phyloP scores from a whole-genome alignment of 352 stramenopile species.

The Nothophytophthora sp. region DNA sequence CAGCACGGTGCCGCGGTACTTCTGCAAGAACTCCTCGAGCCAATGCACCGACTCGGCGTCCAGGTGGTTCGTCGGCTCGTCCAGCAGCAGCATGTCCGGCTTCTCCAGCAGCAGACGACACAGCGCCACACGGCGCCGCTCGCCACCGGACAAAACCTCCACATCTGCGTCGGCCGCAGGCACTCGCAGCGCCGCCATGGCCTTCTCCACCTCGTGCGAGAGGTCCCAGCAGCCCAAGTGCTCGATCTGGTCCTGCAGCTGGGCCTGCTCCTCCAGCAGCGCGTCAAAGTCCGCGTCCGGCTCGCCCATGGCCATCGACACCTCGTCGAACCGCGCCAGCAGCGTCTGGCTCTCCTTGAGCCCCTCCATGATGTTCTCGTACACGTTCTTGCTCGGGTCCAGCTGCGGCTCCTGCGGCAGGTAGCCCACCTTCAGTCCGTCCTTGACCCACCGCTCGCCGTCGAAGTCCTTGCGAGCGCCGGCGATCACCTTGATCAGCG shows the following conservation, averaged over 20 bases:
- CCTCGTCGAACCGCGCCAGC: constrained; percentile 81
- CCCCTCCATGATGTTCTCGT: constrained; percentile 91
- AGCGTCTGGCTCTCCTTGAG: constrained; percentile 85
- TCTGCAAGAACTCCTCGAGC: constrained; percentile 97
- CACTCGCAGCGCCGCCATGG: constrained; percentile 80
- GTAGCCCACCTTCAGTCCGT: constrained; percentile 86
- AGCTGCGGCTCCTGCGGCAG: constrained; percentile 86
- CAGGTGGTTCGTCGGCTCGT: constrained; percentile 99
- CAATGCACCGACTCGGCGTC: constrained; percentile 97
- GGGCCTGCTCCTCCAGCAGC: constrained; percentile 83
- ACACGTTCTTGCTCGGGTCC: constrained; percentile 85
- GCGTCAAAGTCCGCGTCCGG: constrained; percentile 89
- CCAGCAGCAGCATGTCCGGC: constrained; percentile 96
- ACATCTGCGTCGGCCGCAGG: constrained; percentile 69
- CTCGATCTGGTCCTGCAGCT: constrained; percentile 88
- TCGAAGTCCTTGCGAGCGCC: constrained; percentile 89
- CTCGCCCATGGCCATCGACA: constrained; percentile 90
- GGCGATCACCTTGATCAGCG: constrained; percentile 96
- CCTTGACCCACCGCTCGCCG: constrained; percentile 88
- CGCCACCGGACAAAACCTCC: constrained; percentile 87
- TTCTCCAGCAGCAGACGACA: constrained; percentile 95
- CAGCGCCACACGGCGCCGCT: constrained; percentile 96
- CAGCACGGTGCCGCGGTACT: constrained; percentile 96
- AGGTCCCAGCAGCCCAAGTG: constrained; percentile 83
- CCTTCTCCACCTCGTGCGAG: constrained; percentile 80